Conservation (phyloP, 345 rosid species). For the Rhizophora mangle region DNA sequence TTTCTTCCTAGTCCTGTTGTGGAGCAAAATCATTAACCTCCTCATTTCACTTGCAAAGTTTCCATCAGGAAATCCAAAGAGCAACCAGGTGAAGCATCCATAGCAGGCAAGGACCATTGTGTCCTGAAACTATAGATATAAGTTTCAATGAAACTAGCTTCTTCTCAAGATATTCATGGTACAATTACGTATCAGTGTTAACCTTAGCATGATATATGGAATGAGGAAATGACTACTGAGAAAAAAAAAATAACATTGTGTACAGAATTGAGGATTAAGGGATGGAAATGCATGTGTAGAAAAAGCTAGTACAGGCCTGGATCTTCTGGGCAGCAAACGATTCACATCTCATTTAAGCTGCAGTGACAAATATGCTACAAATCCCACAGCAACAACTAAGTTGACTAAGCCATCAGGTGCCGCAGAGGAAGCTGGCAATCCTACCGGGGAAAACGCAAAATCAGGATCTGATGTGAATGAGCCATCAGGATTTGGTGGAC, state of each 20-base stretch:
- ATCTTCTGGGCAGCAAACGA: slow-evolving; percentile 1
- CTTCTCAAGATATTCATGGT: too few species aligned
- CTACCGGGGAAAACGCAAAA: slow-evolving; percentile 43
- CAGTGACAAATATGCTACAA: slow-evolving; percentile 19
- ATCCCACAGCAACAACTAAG: slow-evolving; percentile 4
- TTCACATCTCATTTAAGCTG: neutral
- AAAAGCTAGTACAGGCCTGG: neutral
- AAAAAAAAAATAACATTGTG: neutral
- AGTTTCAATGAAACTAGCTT: too few species aligned
- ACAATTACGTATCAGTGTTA: too few species aligned
- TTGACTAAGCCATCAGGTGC: slow-evolving; percentile 14
- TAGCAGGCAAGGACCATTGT: neutral
- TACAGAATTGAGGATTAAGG: neutral
- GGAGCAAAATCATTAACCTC: slow-evolving; percentile 17
- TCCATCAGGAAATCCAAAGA: neutral
- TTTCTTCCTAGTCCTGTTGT: slow-evolving; percentile 2
- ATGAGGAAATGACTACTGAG: slow-evolving; percentile 5
- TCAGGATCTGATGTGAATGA: slow-evolving; percentile 34
- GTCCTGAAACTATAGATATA: too few species aligned
- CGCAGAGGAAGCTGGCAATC: slow-evolving; percentile 40
- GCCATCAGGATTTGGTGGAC: slow-evolving; percentile 82
- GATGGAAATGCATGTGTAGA: neutral
- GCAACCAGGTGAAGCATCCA: neutral
- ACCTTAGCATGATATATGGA: neutral
- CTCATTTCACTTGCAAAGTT: neutral